Evolutionary conservation across 306 rosid genomes (phyloP).

Genomic region (Elaeagnus macrophylla): DNA sequence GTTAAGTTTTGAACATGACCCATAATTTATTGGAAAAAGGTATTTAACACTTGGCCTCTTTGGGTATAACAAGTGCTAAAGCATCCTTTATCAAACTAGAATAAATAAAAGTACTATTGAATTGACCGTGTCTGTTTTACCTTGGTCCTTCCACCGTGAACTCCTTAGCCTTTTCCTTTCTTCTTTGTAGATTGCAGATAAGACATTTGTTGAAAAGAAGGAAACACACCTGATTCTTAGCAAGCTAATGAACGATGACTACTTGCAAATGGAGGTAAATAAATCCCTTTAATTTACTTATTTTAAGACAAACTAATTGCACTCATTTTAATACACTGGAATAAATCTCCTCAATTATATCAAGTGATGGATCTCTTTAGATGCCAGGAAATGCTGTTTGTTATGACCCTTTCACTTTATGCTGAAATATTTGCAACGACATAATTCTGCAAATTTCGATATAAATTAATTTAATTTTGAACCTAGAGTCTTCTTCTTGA

Average conservation of each 20-base stretch:
- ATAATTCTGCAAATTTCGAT: background rate
- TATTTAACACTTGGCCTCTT: too few relatives aligned
- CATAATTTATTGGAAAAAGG: too few relatives aligned
- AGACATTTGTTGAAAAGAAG: conserved; percentile 66
- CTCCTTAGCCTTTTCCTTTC: background rate
- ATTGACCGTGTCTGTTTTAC: too few relatives aligned
- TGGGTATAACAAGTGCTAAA: too few relatives aligned
- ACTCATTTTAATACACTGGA: background rate
- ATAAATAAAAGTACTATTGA: too few relatives aligned
- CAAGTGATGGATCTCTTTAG: background rate
- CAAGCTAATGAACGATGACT: conserved; percentile 73
- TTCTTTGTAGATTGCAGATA: conserved; percentile 50
- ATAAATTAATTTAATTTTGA: too few relatives aligned
- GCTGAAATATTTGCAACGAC: background rate
- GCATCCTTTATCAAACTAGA: too few relatives aligned
- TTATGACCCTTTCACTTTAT: background rate
- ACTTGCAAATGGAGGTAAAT: conserved; percentile 87
- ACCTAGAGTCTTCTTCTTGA: too few relatives aligned
- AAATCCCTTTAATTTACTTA: conserved; percentile 13
- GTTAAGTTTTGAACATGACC: too few relatives aligned
- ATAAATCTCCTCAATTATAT: background rate
- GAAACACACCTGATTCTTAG: conserved; percentile 61
- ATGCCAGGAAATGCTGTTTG: background rate
- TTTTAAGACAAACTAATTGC: background rate
- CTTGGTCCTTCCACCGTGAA: too few relatives aligned